Conservation (phyloP, 1,284 basidiomycete species). For the Sporisorium scitamineum region DNA sequence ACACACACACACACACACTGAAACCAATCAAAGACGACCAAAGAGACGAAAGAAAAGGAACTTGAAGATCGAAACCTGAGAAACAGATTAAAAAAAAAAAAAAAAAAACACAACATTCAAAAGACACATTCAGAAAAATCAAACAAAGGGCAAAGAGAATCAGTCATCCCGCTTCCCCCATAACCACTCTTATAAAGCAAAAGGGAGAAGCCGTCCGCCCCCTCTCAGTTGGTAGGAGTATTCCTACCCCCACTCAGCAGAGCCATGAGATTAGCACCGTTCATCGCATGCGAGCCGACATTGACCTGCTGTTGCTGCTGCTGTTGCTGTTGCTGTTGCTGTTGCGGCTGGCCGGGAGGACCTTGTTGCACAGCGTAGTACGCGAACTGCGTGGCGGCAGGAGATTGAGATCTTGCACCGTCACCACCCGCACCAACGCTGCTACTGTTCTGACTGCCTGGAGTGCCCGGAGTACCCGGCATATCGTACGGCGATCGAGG, state of each 20-base stretch:
- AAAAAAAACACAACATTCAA: too few species aligned
- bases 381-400: constrained; percentile 23
- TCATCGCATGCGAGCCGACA: constrained; percentile 41
- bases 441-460: neutral
- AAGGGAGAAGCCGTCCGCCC: neutral
- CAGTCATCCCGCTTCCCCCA: too few species aligned
- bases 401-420: constrained; percentile 18
- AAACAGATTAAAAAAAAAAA: too few species aligned
- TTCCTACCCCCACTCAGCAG: constrained; percentile 34
- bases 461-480: constrained; percentile 15
- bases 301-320: constrained; percentile 16
- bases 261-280: constrained; percentile 55
- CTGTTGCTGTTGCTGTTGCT: constrained; percentile 17
- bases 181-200: too few species aligned
- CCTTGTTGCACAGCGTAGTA: constrained; percentile 29
- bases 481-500: constrained; percentile 39
- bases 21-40: too few species aligned
- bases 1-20: too few species aligned
- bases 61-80: too few species aligned
- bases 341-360: neutral
- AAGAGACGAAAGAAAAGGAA: too few species aligned
- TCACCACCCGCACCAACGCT: neutral
- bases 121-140: too few species aligned
- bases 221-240: constrained; percentile 15
- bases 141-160: too few species aligned